Percentiles rank a stretch among this genome's conserved stretches.
Conservation (phyloP, 148 eudicot genomes). For the Pouteria glomerata region DNA sequence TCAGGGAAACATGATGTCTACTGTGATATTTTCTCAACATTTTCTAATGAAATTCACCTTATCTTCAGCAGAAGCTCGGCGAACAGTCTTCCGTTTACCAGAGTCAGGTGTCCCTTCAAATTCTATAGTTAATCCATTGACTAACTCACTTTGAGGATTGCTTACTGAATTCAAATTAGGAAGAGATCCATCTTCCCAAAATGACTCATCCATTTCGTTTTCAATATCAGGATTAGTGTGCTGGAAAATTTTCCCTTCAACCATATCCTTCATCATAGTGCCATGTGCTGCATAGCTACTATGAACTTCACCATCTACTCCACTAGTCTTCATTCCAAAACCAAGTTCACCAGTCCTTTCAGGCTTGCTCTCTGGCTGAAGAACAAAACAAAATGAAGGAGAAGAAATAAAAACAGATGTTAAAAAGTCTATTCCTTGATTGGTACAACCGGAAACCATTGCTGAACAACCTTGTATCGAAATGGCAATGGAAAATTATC, state of each 20-base stretch:
- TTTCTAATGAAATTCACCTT: constrained; percentile 43
- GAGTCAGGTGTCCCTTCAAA: constrained; percentile 58
- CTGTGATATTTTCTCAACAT: too few relatives aligned
- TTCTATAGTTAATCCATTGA: constrained; percentile 58
- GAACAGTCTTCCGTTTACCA: constrained; percentile 48
- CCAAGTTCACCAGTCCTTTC: constrained; percentile 15
- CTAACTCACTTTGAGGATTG: constrained; percentile 13
- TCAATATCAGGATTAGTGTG: constrained; percentile 14
- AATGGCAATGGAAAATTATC: neutral
- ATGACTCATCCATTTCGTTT: constrained; percentile 44
- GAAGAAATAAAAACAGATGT: neutral
- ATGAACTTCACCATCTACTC: constrained; percentile 12
- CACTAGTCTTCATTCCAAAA: neutral
- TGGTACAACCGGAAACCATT: neutral
- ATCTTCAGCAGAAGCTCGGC: constrained; percentile 82
- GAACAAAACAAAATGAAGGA: neutral
- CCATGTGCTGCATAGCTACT: constrained; percentile 12
- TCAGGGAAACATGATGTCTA: neutral
- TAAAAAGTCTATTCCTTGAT: neutral
- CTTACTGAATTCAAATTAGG: constrained; percentile 23
- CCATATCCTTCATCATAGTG: constrained; percentile 3
- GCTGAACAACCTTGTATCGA: neutral
- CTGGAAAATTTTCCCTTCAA: constrained; percentile 8
- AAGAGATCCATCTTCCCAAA: constrained; percentile 80
- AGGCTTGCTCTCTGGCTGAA: constrained; percentile 20